Evolutionary conservation across 805 yeast genomes (phyloP).

Genomic region (Saturnispora kantuleensis): DNA sequence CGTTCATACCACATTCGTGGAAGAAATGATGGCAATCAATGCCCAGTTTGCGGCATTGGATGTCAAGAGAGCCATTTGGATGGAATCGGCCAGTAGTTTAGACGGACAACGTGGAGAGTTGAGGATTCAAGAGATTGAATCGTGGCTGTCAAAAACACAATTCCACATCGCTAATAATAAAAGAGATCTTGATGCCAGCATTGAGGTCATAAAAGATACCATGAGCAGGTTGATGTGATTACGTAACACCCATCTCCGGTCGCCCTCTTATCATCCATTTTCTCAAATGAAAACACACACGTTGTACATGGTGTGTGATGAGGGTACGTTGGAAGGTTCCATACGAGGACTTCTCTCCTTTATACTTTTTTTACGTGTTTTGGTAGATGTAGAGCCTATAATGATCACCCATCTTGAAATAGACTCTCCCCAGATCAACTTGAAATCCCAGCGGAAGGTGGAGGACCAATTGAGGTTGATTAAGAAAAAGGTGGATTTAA

Average conservation of each 20-base stretch:
- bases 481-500: not conserved
- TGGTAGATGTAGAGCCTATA: constrained; percentile 32
- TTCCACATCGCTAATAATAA: constrained; percentile 10
- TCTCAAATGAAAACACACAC: constrained; percentile 1
- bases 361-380: constrained; percentile 57
- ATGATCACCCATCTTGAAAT: not conserved
- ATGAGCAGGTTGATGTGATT: constrained; percentile 10
- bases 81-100: constrained; percentile 18
- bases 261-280: not conserved
- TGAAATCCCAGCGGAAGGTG: not conserved
- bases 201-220: constrained; percentile 18
- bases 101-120: constrained; percentile 18
- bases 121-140: constrained; percentile 12
- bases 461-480: not conserved
- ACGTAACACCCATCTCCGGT: not conserved
- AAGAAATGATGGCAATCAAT: constrained; percentile 16
- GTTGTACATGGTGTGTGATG: constrained; percentile 34
- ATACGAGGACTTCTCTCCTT: constrained; percentile 54
- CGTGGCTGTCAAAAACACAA: constrained; percentile 16
- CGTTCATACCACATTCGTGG: constrained; percentile 16
- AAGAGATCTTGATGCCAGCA: constrained; percentile 14
- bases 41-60: constrained; percentile 17
- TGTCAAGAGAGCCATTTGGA: constrained; percentile 18
- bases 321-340: constrained; percentile 45
- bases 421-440: not conserved